These are phyloP conservation scores for Wickerhamiella brachini DNA, from an alignment of 805 yeast species.

Conservation along the genomic window DNA sequence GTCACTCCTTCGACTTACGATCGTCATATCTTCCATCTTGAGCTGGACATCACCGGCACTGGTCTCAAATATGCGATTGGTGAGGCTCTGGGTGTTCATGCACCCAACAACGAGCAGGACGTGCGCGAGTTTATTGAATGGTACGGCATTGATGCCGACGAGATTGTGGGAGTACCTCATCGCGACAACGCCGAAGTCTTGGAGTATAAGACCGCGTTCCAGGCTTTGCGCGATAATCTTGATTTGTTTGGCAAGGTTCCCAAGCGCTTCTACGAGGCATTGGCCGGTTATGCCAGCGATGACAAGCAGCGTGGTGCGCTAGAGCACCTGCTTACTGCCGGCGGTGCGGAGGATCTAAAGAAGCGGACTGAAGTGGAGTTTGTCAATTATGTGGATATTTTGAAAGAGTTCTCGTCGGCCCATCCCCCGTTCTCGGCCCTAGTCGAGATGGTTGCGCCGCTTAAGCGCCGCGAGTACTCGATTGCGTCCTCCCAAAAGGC, in stretches of 20 bases:
- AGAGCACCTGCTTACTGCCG: conserved; percentile 52
- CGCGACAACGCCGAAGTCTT: conserved; percentile 35
- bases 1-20: conserved; percentile 82
- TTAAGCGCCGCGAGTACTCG: conserved; percentile 94
- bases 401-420: conserved; percentile 67
- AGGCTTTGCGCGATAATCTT: conserved; percentile 62
- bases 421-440: conserved; percentile 62
- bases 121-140: conserved; percentile 56
- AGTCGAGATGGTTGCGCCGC: conserved; percentile 60
- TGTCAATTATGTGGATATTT: conserved; percentile 66
- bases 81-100: conserved; percentile 93
- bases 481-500: conserved; percentile 91
- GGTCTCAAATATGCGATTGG: conserved; percentile 88
- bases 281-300: conserved; percentile 60
- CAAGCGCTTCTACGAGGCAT: conserved; percentile 78
- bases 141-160: conserved; percentile 60
- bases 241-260: conserved; percentile 94
- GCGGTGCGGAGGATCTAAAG: conserved; percentile 77
- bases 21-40: conserved; percentile 92
- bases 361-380: conserved; percentile 73
- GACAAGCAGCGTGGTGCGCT: conserved; percentile 50
- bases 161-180: conserved; percentile 56
- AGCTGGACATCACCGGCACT: conserved; percentile 81
- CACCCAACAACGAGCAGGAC: conserved; percentile 54
- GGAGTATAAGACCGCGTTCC: conserved; percentile 74